Evolutionary conservation across 2,329 filamentous ascomycete genomes (phyloP).

Genomic region (Coniella lustricola): DNA sequence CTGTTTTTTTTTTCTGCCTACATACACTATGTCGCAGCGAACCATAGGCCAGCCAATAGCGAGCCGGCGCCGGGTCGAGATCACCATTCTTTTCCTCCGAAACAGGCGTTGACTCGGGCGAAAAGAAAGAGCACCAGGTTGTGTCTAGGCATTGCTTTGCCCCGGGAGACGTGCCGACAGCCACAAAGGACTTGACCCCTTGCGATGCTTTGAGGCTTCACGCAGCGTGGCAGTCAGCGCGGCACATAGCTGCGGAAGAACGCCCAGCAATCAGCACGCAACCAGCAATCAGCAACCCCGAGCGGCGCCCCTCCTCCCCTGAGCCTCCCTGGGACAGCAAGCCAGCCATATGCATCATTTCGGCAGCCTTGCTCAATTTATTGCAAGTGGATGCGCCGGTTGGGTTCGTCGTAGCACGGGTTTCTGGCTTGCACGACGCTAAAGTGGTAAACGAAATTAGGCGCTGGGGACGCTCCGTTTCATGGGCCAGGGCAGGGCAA

Average conservation of each 20-base stretch:
- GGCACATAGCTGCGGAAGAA: neutral
- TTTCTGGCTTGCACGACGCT: conserved; percentile 10
- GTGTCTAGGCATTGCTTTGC: too few relatives aligned
- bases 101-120: too few relatives aligned
- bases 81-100: too few relatives aligned
- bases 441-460: conserved; percentile 13
- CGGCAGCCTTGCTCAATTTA: conserved; percentile 14
- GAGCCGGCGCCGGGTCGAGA: too few relatives aligned
- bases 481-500: conserved; percentile 8
- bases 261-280: too few relatives aligned
- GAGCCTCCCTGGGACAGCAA: conserved; percentile 3
- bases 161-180: too few relatives aligned
- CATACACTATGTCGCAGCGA: neutral
- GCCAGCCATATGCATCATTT: conserved; percentile 7
- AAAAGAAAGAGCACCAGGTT: too few relatives aligned
- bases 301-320: neutral
- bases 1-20: neutral
- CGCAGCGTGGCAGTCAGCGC: neutral
- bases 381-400: conserved; percentile 14
- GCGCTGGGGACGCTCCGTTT: conserved; percentile 10
- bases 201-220: too few relatives aligned
- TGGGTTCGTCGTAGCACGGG: conserved; percentile 6
- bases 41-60: too few relatives aligned
- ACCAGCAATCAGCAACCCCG: too few relatives aligned
- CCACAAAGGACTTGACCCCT: too few relatives aligned